Evolutionary conservation across 2,329 filamentous ascomycete species (phyloP).

Genomic region (Xenosphaeropsis pyriputrescens): DNA sequence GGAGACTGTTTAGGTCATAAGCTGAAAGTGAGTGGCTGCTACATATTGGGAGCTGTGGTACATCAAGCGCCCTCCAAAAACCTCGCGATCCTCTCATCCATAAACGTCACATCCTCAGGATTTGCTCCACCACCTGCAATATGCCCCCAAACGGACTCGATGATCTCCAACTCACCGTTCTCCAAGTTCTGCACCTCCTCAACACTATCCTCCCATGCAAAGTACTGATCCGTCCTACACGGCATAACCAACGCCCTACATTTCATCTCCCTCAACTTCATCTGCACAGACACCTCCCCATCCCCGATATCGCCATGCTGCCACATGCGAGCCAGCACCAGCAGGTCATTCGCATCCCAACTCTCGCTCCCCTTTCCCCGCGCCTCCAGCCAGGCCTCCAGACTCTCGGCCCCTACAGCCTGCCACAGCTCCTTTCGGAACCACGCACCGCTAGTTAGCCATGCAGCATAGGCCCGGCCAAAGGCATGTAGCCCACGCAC

Average conservation of each 20-base stretch:
- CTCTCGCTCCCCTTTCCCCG: slow-evolving; percentile 18
- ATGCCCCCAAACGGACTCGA: slow-evolving; percentile 23
- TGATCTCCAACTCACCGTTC: slow-evolving; percentile 16
- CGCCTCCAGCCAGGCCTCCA: slow-evolving; percentile 21
- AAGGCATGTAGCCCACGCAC: slow-evolving; percentile 26
- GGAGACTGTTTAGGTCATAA: no score
- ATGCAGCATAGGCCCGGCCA: slow-evolving; percentile 29
- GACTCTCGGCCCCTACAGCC: slow-evolving; percentile 18
- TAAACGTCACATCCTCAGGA: slow-evolving; percentile 16
- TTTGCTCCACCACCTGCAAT: slow-evolving; percentile 19
- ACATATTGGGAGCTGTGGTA: no score
- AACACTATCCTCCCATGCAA: slow-evolving; percentile 27
- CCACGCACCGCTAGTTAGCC: slow-evolving; percentile 29
- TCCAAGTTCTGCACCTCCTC: slow-evolving; percentile 16
- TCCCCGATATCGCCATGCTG: slow-evolving; percentile 23
- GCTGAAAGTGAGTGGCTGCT: no score
- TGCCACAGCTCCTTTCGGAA: slow-evolving; percentile 26
- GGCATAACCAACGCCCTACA: slow-evolving; percentile 48
- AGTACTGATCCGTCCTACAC: slow-evolving; percentile 50
- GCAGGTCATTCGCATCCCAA: slow-evolving; percentile 28
- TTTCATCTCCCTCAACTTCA: slow-evolving; percentile 41
- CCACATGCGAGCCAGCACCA: slow-evolving; percentile 28
- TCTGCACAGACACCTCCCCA: slow-evolving; percentile 24
- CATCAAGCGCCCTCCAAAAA: slow-evolving; percentile 9
- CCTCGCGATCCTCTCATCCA: slow-evolving; percentile 15